phyloP scores from a whole-genome alignment of 108 stramenopile genomes.

The Phaeodactylum tricornutum region DNA sequence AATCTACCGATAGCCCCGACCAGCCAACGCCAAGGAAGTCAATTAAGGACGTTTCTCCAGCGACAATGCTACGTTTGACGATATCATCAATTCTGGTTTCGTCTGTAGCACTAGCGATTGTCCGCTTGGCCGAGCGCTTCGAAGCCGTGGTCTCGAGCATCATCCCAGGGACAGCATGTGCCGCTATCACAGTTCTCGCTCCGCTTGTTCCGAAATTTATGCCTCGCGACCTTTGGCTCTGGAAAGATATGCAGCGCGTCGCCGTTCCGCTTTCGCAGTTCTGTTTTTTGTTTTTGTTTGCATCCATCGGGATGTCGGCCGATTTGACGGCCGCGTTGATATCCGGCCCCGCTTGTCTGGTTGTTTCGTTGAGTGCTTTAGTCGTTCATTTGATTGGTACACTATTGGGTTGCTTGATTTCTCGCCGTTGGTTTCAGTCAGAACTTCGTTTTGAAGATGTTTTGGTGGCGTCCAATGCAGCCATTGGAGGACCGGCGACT shows the following conservation, averaged over 20 bases:
- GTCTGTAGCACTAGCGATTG: slow-evolving; percentile 12
- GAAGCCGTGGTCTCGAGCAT: slow-evolving; percentile 13
- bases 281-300: slow-evolving; percentile 57
- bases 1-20: background rate
- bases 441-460: slow-evolving; percentile 42
- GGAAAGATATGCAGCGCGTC: slow-evolving; percentile 15
- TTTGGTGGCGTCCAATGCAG: slow-evolving; percentile 72
- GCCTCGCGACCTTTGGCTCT: background rate
- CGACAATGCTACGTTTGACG: background rate
- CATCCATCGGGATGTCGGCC: slow-evolving; percentile 49
- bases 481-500: slow-evolving; percentile 70
- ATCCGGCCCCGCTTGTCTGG: slow-evolving; percentile 22
- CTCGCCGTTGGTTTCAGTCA: slow-evolving; percentile 6
- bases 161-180: slow-evolving; percentile 55
- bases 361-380: slow-evolving; percentile 41
- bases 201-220: slow-evolving; percentile 10
- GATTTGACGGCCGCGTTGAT: slow-evolving; percentile 37
- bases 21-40: background rate
- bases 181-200: slow-evolving; percentile 38
- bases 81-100: slow-evolving; percentile 3
- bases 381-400: slow-evolving; percentile 33
- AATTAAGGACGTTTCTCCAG: background rate
- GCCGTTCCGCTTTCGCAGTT: slow-evolving; percentile 27
- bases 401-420: slow-evolving; percentile 16
- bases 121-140: slow-evolving; percentile 9